Base-by-base conservation (phyloP, 2,329 filamentous ascomycete genomes). In the Emmonsia crescens region DNA sequence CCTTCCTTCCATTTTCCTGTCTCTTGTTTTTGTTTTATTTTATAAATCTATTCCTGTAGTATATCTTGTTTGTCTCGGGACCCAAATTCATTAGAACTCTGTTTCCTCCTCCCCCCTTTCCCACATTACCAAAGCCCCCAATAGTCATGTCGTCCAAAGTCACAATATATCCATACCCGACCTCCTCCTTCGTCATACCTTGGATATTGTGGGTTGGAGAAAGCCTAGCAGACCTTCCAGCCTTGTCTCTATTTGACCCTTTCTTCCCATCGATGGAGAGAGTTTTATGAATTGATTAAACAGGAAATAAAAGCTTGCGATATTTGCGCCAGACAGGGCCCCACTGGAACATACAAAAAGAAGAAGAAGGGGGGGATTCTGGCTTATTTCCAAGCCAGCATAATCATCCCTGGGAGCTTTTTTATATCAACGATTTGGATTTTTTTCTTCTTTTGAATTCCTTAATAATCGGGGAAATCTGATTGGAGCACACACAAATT, bases 1-100 rank as follows among this genome's bases (percentile, higher is more conserved):
- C n/a, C 19, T 38, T 38, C 14, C 31, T 57, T 61, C 60, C 64
- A 42, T 54, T 64, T 67, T 57, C 64, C 67, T 66, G 59, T 66
- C 60, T 63, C 60, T 58, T 63, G 52, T 60, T 62, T 61, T 65
- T 60, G 63, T 51, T 21, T 2, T 16, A 4, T 29, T n/a, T n/a
- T n/a, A n/a, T n/a, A n/a, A n/a, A n/a, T n/a, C 21, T n/a, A n/a
- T 60, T 55, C 48, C n/a, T 55, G 31, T 61, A 58, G 60, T 36
- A 61, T 58, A 61, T 24, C 42, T 58, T 58, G 29, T 58, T 24
- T 40, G 40, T n/a, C n/a, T 42, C 14, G n/a, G 46, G 10, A 27
- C 14, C 21, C 31, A 49, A 49, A 29, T 59, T 21, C 42, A 36
- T 19, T 51, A 19, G 57, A 36, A 42, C 29, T 36, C 40, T 46